Conservation (phyloP, 2,329 filamentous ascomycete species). For the Pseudopithomyces maydicus region DNA sequence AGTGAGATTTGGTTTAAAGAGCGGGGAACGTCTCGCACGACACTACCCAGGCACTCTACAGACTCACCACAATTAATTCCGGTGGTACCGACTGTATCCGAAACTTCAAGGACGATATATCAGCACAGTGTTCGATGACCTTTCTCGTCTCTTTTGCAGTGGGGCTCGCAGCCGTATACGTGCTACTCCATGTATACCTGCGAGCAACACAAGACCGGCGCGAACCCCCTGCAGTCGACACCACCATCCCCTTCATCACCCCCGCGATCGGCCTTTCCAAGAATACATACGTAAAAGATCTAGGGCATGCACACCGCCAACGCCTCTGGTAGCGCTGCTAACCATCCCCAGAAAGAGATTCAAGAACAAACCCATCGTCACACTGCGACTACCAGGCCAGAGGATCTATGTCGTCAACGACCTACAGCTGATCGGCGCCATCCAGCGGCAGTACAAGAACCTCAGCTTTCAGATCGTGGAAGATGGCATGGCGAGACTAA, state of each 20-base stretch:
- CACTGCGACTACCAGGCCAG: slow-evolving; percentile 41
- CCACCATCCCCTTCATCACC: slow-evolving; percentile 9
- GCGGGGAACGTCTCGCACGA: too few species aligned
- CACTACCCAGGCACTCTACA: too few species aligned
- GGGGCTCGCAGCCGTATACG: slow-evolving; percentile 2
- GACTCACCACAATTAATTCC: too few species aligned
- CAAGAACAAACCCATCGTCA: slow-evolving; percentile 42
- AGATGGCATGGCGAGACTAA: slow-evolving; percentile 38
- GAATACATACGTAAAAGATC: slow-evolving; percentile 4
- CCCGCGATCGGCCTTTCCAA: slow-evolving; percentile 8
- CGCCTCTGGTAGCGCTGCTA: neutral
- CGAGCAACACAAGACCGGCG: slow-evolving; percentile 11
- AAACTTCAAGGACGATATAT: too few species aligned
- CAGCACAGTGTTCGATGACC: neutral
- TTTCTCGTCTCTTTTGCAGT: neutral
- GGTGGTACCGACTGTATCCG: too few species aligned
- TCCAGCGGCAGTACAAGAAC: slow-evolving; percentile 42
- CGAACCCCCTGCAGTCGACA: slow-evolving; percentile 14
- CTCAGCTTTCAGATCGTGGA: slow-evolving; percentile 47
- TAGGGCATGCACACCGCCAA: neutral
- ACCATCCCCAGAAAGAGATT: neutral
- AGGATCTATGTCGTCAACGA: slow-evolving; percentile 48
- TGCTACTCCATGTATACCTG: slow-evolving; percentile 2
- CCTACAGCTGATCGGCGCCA: slow-evolving; percentile 36
- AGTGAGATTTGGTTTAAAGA: too few species aligned